Percentiles rank a stretch among this genome's conserved stretches.
These are phyloP conservation scores for Tolypocladium ovalisporum DNA, from an alignment of 2,329 filamentous ascomycete genomes.

Conservation along the genomic window DNA sequence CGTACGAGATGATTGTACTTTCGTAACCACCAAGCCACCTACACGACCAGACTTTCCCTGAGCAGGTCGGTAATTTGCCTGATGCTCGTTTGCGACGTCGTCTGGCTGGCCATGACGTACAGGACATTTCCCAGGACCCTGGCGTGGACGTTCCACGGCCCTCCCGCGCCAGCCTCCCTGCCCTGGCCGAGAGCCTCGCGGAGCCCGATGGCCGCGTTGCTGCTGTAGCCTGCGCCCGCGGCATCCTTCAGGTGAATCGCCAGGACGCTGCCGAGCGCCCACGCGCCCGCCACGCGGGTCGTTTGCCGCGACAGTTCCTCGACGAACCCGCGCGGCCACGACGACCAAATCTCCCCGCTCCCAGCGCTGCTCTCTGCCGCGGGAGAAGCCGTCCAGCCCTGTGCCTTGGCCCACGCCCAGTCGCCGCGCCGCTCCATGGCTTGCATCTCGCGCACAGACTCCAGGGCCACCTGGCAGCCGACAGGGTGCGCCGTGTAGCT, in stretches of 20 bases:
- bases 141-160: slow-evolving; percentile 38
- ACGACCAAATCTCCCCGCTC: slow-evolving; percentile 46
- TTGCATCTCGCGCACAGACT: slow-evolving; percentile 49
- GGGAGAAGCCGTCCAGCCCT: slow-evolving; percentile 25
- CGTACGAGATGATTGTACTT: not conserved
- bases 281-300: slow-evolving; percentile 48
- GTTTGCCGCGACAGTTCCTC: slow-evolving; percentile 42
- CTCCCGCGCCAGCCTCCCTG: slow-evolving; percentile 11
- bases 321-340: slow-evolving; percentile 56
- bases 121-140: slow-evolving; percentile 47
- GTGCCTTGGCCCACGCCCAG: slow-evolving; percentile 45
- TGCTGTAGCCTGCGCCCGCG: slow-evolving; percentile 33
- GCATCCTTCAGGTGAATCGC: slow-evolving; percentile 45
- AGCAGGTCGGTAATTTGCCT: slow-evolving; percentile 11
- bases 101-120: slow-evolving; percentile 47
- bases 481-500: slow-evolving; percentile 80
- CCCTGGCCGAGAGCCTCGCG: slow-evolving; percentile 23
- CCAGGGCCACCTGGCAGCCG: slow-evolving; percentile 68
- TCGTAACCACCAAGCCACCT: not conserved
- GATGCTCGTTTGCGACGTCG: slow-evolving; percentile 20
- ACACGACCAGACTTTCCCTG: slow-evolving; percentile 1
- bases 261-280: slow-evolving; percentile 65
- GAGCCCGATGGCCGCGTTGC: slow-evolving; percentile 31
- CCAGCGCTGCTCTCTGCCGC: not conserved
- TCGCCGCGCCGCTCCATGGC: slow-evolving; percentile 41